A percentile compares a stretch with the other conserved stretches of the same genome.
Evolutionary conservation across 192 early-diverging fungal species (phyloP).

Genomic region (Oehlia diaphana): DNA sequence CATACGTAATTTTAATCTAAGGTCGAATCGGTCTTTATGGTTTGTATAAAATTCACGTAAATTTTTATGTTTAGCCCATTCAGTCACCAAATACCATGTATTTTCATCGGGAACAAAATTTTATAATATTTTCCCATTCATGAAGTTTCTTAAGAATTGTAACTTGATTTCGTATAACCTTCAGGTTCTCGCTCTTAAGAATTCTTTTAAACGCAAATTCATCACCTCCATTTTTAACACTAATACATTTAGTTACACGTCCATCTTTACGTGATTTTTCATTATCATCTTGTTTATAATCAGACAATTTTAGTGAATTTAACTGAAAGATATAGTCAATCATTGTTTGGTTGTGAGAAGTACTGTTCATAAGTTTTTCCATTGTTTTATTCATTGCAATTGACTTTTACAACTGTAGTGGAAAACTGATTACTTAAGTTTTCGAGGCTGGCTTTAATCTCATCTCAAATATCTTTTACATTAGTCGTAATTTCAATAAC

Average conservation of each 20-base stretch:
- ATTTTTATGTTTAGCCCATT: slow-evolving; percentile 23
- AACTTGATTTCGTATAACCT: background rate
- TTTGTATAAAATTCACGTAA: background rate
- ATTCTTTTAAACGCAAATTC: background rate
- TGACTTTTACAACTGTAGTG: too few species aligned
- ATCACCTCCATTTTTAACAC: background rate
- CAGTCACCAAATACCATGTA: slow-evolving; percentile 2
- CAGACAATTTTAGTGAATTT: background rate
- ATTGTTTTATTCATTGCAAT: too few species aligned
- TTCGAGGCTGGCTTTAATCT: background rate
- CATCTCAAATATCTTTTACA: too few species aligned
- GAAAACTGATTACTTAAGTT: too few species aligned
- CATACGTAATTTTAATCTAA: background rate
- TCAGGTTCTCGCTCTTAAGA: background rate
- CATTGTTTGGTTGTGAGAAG: too few species aligned
- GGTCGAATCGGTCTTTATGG: background rate
- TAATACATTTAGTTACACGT: background rate
- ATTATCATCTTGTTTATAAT: background rate
- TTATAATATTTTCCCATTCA: slow-evolving; percentile 1
- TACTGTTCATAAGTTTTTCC: background rate
- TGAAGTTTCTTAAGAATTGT: slow-evolving; percentile 13
- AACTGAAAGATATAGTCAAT: too few species aligned
- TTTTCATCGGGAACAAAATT: background rate
- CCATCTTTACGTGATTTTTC: too few species aligned
- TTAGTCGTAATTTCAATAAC: too few species aligned